Base-by-base conservation (phyloP, 179 eudicot species). In the Corrigiola litoralis region DNA sequence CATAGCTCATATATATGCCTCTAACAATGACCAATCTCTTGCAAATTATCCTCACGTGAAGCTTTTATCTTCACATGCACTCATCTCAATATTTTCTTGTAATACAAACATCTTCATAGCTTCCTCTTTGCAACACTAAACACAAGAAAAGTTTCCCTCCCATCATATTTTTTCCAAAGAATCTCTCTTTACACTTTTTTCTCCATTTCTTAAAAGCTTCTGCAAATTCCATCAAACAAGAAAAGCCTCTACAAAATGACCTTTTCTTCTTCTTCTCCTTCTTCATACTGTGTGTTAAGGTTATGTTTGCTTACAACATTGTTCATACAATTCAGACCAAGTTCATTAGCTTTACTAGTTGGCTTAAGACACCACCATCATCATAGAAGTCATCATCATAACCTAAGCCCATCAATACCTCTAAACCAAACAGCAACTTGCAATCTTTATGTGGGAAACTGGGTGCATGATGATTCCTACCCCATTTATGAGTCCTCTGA, bases 401-500 rank as follows among this genome's bases (percentile, higher is more conserved):
- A 42, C 23, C 16, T 58, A 41, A 47, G 50, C 50, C 73, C 80
- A 16, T 11, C 65, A 45, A 16, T 61, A 55, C 31, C 69, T 40
- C 11, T 68, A 58, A 44, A 62, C 27, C 76, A 29, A 7, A 34
- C 70, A 42, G 84, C 73, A 58, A 53, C 68, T 6, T 90, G 98
- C 21, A 75, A 84, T 65, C 49, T 90, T 37, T 92, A 90, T 70
- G 62, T 73, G n/a, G 98, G 98, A 49, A 61, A 51, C 50, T 92
- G 98, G 98, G 80, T 92, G 40, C 75, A 34, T 9, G 98, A 92
- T 25, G 79, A 78, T 3, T 62, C 89, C 17, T 85, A 81, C 73
- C 92, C 95, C 0, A 1, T 84, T 20, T 92, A 92, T 70, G 78
- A 73, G 16, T 75, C 77, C 34, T 75, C 81, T 57, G 66, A 78